Conservation (phyloP, 768 basidiomycete genomes). For the Pulveroboletus sp. region DNA sequence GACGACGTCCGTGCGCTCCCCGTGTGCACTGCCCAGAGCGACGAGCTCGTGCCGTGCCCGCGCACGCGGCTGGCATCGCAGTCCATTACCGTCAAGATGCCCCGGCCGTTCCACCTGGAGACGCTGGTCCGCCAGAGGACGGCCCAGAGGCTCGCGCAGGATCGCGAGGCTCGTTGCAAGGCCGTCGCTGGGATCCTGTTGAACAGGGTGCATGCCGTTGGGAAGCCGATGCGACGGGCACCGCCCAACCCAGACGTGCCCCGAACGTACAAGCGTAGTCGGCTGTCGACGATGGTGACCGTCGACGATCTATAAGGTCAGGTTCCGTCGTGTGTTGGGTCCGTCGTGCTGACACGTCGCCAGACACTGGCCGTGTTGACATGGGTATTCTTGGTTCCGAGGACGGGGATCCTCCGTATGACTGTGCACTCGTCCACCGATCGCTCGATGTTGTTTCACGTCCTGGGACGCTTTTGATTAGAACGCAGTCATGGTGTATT, state of each 20-base stretch:
- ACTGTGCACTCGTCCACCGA: background rate
- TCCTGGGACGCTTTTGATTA: background rate
- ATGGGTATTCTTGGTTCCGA: background rate
- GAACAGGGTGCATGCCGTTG: conserved; percentile 46
- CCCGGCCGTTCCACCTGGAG: conserved; percentile 20
- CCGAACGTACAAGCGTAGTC: conserved; percentile 47
- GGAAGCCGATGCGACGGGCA: conserved; percentile 48
- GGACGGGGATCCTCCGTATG: background rate
- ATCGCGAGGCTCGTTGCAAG: conserved; percentile 40
- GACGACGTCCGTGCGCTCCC: conserved; percentile 21
- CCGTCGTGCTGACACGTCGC: background rate
- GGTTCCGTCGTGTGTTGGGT: background rate
- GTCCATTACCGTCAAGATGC: conserved; percentile 23
- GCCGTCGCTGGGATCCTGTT: conserved; percentile 58
- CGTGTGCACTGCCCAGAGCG: background rate
- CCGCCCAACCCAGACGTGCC: conserved; percentile 26
- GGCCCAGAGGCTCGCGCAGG: conserved; percentile 30
- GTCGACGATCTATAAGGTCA: conserved; percentile 35
- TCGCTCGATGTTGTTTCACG: background rate
- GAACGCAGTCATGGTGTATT: conserved; percentile 9
- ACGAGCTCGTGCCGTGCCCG: conserved; percentile 15
- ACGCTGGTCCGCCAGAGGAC: conserved; percentile 28
- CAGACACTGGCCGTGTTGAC: conserved; percentile 5
- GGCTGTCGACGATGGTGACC: conserved; percentile 47
- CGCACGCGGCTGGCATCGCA: conserved; percentile 30